Evolutionary conservation across 2,329 filamentous ascomycete species (phyloP).

Genomic region (Fusarium haematococcum): DNA sequence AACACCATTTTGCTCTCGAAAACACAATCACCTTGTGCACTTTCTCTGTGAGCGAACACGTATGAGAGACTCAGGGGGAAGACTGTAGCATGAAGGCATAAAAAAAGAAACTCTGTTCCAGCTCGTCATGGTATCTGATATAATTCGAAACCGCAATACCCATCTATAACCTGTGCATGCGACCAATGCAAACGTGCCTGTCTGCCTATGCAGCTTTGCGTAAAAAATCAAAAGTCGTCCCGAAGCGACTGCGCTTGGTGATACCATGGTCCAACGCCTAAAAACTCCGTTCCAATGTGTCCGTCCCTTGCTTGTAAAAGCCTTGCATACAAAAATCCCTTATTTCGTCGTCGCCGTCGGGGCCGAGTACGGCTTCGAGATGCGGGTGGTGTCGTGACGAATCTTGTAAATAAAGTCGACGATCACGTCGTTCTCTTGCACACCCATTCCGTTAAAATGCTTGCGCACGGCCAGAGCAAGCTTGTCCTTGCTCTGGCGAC

Average conservation of each 20-base stretch:
- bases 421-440: conserved; percentile 86
- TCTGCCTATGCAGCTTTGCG: conserved; percentile 25
- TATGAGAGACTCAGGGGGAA: not conserved
- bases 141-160: conserved; percentile 35
- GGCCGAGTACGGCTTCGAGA: conserved; percentile 39
- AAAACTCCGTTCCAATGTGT: conserved; percentile 34
- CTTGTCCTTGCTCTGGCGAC: conserved; percentile 78
- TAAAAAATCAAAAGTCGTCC: conserved; percentile 11
- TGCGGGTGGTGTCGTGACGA: conserved; percentile 47
- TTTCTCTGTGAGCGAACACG: not conserved
- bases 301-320: conserved; percentile 17
- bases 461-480: conserved; percentile 80
- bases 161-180: conserved; percentile 24
- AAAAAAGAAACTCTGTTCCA: conserved; percentile 14
- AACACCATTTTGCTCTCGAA: not conserved
- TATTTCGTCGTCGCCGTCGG: conserved; percentile 24
- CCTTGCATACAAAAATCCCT: not conserved
- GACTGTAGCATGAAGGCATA: not conserved
- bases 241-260: conserved; percentile 22
- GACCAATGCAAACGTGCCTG: conserved; percentile 29
- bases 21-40: not conserved
- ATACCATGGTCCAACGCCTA: conserved; percentile 28
- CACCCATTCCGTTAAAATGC: conserved; percentile 84
- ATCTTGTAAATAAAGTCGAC: conserved; percentile 83
- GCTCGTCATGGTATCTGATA: conserved; percentile 40